A percentile compares a stretch with the other conserved stretches of the same genome.
phyloP scores from a whole-genome alignment of 2,329 filamentous ascomycete genomes.

The Colletotrichum chlorophyti region DNA sequence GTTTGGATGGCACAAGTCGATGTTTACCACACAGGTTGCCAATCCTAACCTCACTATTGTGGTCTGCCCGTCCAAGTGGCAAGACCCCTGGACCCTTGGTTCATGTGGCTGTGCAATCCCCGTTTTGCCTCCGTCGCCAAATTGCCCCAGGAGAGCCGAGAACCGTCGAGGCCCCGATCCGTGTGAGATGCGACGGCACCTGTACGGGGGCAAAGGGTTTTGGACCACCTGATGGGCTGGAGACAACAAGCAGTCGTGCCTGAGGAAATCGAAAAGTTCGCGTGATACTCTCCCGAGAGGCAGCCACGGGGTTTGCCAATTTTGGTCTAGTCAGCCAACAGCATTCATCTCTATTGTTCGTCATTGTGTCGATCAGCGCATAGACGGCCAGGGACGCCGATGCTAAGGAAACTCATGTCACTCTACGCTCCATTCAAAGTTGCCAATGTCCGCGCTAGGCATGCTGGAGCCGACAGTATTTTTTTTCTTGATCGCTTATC shows the following conservation, averaged over 20 bases:
- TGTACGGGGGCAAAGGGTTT: constrained; percentile 9
- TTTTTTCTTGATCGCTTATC: constrained; percentile 3
- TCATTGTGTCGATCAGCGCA: constrained; percentile 17
- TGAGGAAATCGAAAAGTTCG: neutral
- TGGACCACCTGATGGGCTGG: neutral
- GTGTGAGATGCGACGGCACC: neutral
- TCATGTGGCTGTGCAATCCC: constrained; percentile 28
- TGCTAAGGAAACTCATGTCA: neutral
- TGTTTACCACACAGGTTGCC: too few relatives aligned
- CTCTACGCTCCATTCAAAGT: neutral
- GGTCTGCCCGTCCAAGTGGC: constrained; percentile 41
- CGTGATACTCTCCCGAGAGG: neutral
- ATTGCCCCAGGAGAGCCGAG: neutral
- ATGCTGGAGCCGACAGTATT: neutral
- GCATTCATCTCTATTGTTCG: neutral
- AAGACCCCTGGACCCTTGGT: constrained; percentile 24
- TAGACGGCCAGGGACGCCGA: constrained; percentile 7
- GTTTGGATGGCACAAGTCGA: too few relatives aligned
- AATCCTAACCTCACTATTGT: too few relatives aligned
- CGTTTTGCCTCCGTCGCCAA: constrained; percentile 14
- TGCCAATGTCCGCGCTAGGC: neutral
- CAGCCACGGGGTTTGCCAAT: neutral
- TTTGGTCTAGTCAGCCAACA: neutral
- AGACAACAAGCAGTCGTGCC: constrained; percentile 2
- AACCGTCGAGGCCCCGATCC: constrained; percentile 1